Base-by-base conservation (phyloP, 495 filamentous ascomycete species). In the Parmelia sp. region DNA sequence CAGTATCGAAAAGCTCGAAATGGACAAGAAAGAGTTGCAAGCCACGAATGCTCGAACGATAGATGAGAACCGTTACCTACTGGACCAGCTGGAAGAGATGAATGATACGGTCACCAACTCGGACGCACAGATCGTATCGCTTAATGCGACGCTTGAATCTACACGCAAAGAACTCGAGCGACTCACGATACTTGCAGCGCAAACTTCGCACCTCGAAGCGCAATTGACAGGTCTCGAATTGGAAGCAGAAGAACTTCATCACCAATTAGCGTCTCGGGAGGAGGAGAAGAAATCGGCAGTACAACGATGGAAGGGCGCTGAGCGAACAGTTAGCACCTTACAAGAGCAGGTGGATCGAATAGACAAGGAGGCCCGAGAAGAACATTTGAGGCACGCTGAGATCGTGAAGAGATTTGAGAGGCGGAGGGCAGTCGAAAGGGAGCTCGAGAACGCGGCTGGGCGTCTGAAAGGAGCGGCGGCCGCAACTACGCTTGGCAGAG, bases 261-360 rank as follows among this genome's bases (percentile, higher is more conserved):
- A 83, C 21, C 83, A 81, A 12, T 71, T 96, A n/a, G 69, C 75
- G 15, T 75, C 78, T 9, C 88, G 85, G 5, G 80, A 86, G 56
- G 86, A 90, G 60, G 85, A 90, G 62, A 87, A 91, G 64, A 81
- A 84, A 64, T 86, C 87, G 15, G 90, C 92, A 17, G 78, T 90
- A 55, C 83, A 89, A 69, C 81, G 92, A 53, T 97, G 91, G 90
- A 87, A 83, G 73, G 82, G 86, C 70, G 91, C 93, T 4, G 90
- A 98, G 74, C 78, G 80, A 39, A 86, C 84, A 3, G 78, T 97
- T 40, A 78, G 74, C 25, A 83, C 88, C 55, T 77, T 97, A 12
- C 86, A 93, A 69, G 90, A 92, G 45, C 90, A 97, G 71, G 81
- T 98, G 11, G 92, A 96, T 69, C 80, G 84, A 49, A 95, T 98